Conservation (phyloP, 352 stramenopile species). For the Pythium scleroteichum region DNA sequence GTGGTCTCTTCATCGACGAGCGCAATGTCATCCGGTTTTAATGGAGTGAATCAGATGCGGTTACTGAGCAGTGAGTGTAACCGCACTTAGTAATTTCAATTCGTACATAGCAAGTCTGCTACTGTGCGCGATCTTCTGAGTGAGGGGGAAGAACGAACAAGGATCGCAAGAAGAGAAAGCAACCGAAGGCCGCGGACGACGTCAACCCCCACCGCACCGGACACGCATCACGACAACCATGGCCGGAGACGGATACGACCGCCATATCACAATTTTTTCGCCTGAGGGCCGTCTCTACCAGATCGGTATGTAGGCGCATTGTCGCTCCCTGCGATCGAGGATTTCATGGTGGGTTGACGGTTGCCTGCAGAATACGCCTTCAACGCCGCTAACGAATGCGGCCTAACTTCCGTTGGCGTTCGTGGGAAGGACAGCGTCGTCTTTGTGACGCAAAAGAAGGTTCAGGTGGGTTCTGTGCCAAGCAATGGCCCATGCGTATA, state of each 20-base stretch:
- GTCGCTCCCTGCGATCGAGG: not conserved
- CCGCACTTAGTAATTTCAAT: not conserved
- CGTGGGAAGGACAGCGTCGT: constrained; percentile 92
- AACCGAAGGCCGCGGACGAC: constrained; percentile 1
- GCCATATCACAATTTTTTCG: constrained; percentile 98
- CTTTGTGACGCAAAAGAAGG: constrained; percentile 99
- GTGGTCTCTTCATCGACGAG: constrained; percentile 5
- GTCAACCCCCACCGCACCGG: not conserved
- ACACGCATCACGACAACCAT: constrained; percentile 40
- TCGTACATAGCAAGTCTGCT: constrained; percentile 23
- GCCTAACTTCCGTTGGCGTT: constrained; percentile 96
- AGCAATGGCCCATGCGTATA: too few relatives aligned
- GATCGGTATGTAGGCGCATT: constrained; percentile 72
- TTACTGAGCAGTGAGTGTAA: constrained; percentile 8
- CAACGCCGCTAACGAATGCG: constrained; percentile 93
- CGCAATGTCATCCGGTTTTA: constrained; percentile 6
- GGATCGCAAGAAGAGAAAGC: constrained; percentile 19
- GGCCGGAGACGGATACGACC: constrained; percentile 89
- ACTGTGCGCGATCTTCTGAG: constrained; percentile 24
- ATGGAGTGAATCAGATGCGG: constrained; percentile 3
- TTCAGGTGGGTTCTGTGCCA: constrained; percentile 70
- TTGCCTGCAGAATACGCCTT: constrained; percentile 95
- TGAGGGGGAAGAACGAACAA: constrained; percentile 28
- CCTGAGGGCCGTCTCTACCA: constrained; percentile 98
- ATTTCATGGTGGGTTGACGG: not conserved